Evolutionary conservation across 257 asterid genomes (phyloP), one percentile per base, ranked within the genome.

Genomic region (Nicotiana benthamiana): DNA sequence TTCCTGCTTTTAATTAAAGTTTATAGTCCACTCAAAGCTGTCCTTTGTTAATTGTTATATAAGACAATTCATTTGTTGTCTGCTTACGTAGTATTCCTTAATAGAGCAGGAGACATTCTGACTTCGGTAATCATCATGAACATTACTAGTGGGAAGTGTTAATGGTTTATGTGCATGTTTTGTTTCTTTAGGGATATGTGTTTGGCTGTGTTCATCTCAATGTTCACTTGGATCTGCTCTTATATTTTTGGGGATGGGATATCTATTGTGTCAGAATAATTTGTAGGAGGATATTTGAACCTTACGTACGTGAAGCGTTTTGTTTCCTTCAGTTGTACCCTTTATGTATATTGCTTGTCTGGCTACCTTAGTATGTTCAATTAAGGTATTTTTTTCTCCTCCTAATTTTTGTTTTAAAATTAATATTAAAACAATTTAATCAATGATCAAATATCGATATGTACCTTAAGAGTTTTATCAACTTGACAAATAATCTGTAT

Each of bases 81-180:
- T 17, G 36, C 56, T 54, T 79, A 24, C 70, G 26, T 27, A 51
- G 52, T 53, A 27, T 59, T 36, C 32, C 28, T 17, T 79, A 61
- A 43, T 26, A 56, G 63, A 57, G 16, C 36, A 11, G 53, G 52
- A 46, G 48, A 48, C 28, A 46, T 63, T 18, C 76, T 54, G 40
- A 17, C 15, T n/a, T 27, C 20, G 18, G 60, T 80, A 57, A 61
- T 75, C 70, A 17, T 78, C 52, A 17, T 46, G 46, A 64, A 12
- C 36, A 32, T 80, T 48, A 60, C n/a, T 24, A 40, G 46, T 74
- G 64, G 78, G 65, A 62, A 64, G 78, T 89, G 54, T 61, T 70
- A 20, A 56, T 83, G 81, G 59, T 77, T 63, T 24, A 51, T 75
- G 59, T 79, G 24, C 80, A 11, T 77, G 22, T 80, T 81, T 60